These are phyloP conservation scores for Tolypocladium ophioglossoides DNA, from an alignment of 2,329 filamentous ascomycete genomes.

Conservation along the genomic window DNA sequence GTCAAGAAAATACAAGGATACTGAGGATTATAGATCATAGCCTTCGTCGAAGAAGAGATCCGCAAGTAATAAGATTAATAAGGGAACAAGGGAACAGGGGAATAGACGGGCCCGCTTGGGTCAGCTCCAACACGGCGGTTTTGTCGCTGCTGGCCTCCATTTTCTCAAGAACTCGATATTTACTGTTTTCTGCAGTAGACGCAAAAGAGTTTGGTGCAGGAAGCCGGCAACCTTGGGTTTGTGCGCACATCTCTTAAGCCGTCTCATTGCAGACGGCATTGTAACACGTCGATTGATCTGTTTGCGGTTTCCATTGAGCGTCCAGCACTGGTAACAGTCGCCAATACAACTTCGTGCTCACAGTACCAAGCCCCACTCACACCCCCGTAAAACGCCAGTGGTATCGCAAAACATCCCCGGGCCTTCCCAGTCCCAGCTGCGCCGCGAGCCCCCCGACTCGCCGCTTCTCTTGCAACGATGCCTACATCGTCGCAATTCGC, in stretches of 20 bases:
- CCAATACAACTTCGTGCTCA: not conserved
- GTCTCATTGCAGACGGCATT: no score
- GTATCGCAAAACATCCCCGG: no score
- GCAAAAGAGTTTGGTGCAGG: not conserved
- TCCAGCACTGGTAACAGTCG: not conserved
- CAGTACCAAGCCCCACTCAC: not conserved
- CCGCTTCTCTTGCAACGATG: not conserved
- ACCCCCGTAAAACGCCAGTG: not conserved
- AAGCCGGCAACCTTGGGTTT: not conserved
- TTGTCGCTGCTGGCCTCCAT: not conserved
- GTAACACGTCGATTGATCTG: not conserved
- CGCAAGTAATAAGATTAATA: no score
- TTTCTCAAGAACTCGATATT: not conserved
- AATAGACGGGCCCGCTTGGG: no score
- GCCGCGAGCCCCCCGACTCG: not conserved
- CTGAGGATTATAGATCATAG: no score
- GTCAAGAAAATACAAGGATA: no score
- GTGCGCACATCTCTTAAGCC: no score
- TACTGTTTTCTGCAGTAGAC: not conserved
- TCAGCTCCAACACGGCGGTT: conserved; percentile 2
- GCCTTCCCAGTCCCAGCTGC: not conserved
- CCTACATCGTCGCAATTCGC: conserved; percentile 28
- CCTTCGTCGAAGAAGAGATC: no score
- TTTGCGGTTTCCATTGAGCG: not conserved
- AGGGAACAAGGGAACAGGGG: no score